Evolutionary conservation across 495 filamentous ascomycete genomes (phyloP).

Genomic region (Immersiella caudata): DNA sequence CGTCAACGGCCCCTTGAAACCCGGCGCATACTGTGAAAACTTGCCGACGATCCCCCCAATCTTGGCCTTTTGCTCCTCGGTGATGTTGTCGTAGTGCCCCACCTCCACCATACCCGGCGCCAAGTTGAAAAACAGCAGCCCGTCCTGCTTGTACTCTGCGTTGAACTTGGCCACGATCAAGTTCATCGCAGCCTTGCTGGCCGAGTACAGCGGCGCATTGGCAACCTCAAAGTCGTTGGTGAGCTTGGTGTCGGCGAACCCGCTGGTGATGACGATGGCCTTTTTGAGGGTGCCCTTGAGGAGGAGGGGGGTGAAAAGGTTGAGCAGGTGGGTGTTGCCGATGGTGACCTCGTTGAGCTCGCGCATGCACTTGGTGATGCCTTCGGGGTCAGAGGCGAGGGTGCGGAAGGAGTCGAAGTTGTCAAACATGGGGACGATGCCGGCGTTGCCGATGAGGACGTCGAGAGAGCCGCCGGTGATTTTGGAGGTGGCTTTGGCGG

Average conservation of each 20-base stretch:
- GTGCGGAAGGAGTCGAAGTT: conserved; percentile 28
- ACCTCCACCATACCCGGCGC: conserved; percentile 53
- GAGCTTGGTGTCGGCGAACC: conserved; percentile 46
- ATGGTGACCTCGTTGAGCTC: conserved; percentile 51
- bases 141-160: conserved; percentile 55
- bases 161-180: conserved; percentile 50
- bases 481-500: background rate
- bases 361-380: conserved; percentile 29
- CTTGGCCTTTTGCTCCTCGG: conserved; percentile 40
- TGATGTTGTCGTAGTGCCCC: conserved; percentile 33
- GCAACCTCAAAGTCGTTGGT: conserved; percentile 32
- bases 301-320: conserved; percentile 57
- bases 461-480: background rate
- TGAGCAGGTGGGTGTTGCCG: conserved; percentile 55
- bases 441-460: conserved; percentile 53
- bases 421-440: conserved; percentile 28
- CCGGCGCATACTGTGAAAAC: conserved; percentile 49
- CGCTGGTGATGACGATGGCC: conserved; percentile 55
- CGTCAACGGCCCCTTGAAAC: conserved; percentile 52
- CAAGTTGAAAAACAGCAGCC: conserved; percentile 54
- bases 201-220: conserved; percentile 33
- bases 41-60: conserved; percentile 36
- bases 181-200: conserved; percentile 51
- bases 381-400: conserved; percentile 30
- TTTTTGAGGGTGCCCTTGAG: conserved; percentile 55